Evolutionary conservation across 1,139 yeast genomes (phyloP).

Genomic region (Yamadazyma spencermartinsiae): DNA sequence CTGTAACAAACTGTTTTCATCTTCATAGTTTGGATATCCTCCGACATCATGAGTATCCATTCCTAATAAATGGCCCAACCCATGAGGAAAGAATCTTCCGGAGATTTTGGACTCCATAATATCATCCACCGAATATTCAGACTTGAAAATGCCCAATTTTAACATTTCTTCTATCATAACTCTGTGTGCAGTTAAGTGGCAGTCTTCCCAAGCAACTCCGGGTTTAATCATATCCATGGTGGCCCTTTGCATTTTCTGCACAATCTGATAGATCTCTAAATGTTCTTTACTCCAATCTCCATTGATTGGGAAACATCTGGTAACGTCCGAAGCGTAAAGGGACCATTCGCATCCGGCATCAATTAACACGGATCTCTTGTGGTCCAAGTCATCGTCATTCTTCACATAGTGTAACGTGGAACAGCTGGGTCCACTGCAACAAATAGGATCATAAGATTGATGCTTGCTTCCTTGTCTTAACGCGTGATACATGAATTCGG

Average conservation of each 20-base stretch:
- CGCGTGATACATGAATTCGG: conserved; percentile 92
- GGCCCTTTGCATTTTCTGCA: conserved; percentile 74
- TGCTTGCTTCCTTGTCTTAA: conserved; percentile 89
- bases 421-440: conserved; percentile 91
- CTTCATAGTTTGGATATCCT: conserved; percentile 82
- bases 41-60: conserved; percentile 97
- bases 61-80: conserved; percentile 90
- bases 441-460: conserved; percentile 91
- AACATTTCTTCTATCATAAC: conserved; percentile 72
- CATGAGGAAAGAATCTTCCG: conserved; percentile 89
- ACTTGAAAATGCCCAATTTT: conserved; percentile 72
- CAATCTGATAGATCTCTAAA: conserved; percentile 77
- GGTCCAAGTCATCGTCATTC: conserved; percentile 66
- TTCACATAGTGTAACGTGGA: conserved; percentile 88
- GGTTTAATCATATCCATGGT: conserved; percentile 74
- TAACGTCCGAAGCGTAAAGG: conserved; percentile 89
- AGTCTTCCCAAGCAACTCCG: conserved; percentile 81
- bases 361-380: conserved; percentile 65
- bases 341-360: conserved; percentile 99
- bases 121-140: conserved; percentile 60
- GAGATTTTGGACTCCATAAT: conserved; percentile 69
- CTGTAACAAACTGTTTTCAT: conserved; percentile 69
- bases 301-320: conserved; percentile 88
- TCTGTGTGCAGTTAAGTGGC: conserved; percentile 78
- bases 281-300: conserved; percentile 92